A percentile compares a stretch with the other conserved stretches of the same genome.
Conservation (phyloP, 129 eudicot species). For the Calendula officinalis region DNA sequence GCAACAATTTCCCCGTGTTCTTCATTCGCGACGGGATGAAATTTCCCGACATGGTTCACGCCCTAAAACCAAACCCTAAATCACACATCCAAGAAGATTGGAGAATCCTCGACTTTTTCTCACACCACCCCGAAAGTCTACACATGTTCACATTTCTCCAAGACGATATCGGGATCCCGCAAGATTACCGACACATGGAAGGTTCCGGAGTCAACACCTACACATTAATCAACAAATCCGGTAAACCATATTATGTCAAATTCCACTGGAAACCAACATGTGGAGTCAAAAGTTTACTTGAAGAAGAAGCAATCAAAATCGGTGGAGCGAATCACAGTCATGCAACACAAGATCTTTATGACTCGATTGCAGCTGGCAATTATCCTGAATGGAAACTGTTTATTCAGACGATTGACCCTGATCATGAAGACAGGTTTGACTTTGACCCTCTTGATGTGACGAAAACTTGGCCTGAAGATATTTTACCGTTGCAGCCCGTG, state of each 20-base stretch:
- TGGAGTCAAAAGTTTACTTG: neutral
- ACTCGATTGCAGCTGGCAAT: conserved; percentile 70
- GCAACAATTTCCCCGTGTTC: neutral
- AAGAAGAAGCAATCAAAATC: neutral
- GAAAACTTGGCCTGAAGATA: neutral
- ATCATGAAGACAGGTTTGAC: neutral
- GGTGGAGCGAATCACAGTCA: conserved; percentile 24
- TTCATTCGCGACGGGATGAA: neutral
- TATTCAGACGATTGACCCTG: neutral
- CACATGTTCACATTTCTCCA: neutral
- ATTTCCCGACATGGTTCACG: neutral
- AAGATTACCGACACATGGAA: neutral
- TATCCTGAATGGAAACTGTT: conserved; percentile 64
- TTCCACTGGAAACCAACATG: neutral
- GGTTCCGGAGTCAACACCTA: neutral
- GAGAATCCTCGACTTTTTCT: too few relatives aligned
- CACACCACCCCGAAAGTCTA: too few relatives aligned
- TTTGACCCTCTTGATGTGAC: neutral
- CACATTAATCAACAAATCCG: neutral
- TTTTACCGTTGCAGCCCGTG: neutral
- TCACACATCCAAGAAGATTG: neutral
- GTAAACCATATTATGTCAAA: neutral
- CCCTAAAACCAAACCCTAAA: neutral
- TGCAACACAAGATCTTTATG: conserved; percentile 76
- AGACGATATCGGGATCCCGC: neutral